phyloP scores from a whole-genome alignment of 768 basidiomycete species.

The Leccinum broughii region DNA sequence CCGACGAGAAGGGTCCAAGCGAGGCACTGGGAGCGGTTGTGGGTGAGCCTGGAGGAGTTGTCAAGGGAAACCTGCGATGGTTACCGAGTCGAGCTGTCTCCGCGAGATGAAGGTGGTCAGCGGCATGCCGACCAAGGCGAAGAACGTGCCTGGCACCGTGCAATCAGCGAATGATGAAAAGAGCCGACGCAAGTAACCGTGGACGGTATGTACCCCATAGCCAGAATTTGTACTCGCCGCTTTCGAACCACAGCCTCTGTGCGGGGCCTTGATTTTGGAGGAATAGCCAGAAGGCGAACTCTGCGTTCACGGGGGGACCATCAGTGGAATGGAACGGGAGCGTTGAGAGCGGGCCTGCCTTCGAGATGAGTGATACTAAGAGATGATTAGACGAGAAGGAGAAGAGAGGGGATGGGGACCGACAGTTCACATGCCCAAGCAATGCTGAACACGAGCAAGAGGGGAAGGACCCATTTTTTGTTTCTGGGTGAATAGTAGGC shows the following conservation, averaged over 20 bases:
- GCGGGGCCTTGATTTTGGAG: slow-evolving; percentile 73
- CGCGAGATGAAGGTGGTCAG: slow-evolving; percentile 62
- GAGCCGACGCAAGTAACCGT: neutral
- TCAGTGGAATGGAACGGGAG: no score
- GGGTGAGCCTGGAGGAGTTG: slow-evolving; percentile 14
- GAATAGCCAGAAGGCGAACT: slow-evolving; percentile 82
- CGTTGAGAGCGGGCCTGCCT: slow-evolving; percentile 38
- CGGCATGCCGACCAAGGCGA: slow-evolving; percentile 72
- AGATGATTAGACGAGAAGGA: slow-evolving; percentile 4
- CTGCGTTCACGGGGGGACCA: slow-evolving; percentile 35
- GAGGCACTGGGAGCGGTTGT: slow-evolving; percentile 48
- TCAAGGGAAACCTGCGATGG: slow-evolving; percentile 1
- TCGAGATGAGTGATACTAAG: slow-evolving; percentile 77
- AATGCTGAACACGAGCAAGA: slow-evolving; percentile 68
- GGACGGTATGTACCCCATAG: slow-evolving; percentile 48
- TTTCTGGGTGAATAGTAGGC: slow-evolving; percentile 46
- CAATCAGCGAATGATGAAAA: slow-evolving; percentile 8
- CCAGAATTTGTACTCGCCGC: slow-evolving; percentile 79
- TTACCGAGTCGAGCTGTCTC: slow-evolving; percentile 57
- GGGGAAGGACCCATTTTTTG: slow-evolving; percentile 60
- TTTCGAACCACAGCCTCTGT: slow-evolving; percentile 75
- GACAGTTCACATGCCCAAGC: slow-evolving; percentile 81
- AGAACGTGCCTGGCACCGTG: slow-evolving; percentile 52
- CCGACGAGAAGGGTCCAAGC: slow-evolving; percentile 80
- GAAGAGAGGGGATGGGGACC: slow-evolving; percentile 5